phyloP scores from a whole-genome alignment of 495 filamentous ascomycete species.

The Penicillium soppii region DNA sequence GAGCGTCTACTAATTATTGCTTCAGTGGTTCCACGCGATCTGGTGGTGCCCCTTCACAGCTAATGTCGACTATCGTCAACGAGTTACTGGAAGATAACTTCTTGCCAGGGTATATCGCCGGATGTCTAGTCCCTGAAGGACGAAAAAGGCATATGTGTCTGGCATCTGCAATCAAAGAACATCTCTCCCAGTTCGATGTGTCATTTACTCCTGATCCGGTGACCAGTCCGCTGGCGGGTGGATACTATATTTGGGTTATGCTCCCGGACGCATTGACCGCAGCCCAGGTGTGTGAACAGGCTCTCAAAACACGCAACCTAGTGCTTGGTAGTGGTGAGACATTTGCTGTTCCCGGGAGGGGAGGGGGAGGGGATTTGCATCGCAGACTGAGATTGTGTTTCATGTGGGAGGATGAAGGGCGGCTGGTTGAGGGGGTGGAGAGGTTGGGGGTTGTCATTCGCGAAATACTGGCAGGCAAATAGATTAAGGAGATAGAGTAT shows the following conservation, averaged over 20 bases:
- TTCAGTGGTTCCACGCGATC: constrained; percentile 58
- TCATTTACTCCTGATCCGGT: constrained; percentile 42
- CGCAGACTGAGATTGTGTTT: constrained; percentile 55
- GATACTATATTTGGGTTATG: constrained; percentile 68
- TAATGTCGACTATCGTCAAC: constrained; percentile 61
- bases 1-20: too few species aligned
- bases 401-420: constrained; percentile 62
- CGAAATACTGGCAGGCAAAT: neutral
- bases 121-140: constrained; percentile 46
- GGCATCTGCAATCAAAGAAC: constrained; percentile 42
- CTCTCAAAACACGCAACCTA: constrained; percentile 49
- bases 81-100: constrained; percentile 48
- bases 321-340: constrained; percentile 54
- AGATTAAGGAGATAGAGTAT: neutral
- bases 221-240: constrained; percentile 50
- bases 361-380: constrained; percentile 32
- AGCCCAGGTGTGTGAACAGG: constrained; percentile 42
- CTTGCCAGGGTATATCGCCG: constrained; percentile 45
- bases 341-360: constrained; percentile 57
- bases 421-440: constrained; percentile 54
- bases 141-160: constrained; percentile 48
- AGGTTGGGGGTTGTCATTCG: constrained; percentile 40
- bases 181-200: constrained; percentile 56
- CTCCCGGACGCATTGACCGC: constrained; percentile 47
- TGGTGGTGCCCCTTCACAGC: constrained; percentile 69